A percentile compares a stretch with the other conserved stretches of the same genome.
These are phyloP conservation scores for Monilinia vaccinii-corymbosi DNA, from an alignment of 2,329 filamentous ascomycete genomes.

Conservation along the genomic window DNA sequence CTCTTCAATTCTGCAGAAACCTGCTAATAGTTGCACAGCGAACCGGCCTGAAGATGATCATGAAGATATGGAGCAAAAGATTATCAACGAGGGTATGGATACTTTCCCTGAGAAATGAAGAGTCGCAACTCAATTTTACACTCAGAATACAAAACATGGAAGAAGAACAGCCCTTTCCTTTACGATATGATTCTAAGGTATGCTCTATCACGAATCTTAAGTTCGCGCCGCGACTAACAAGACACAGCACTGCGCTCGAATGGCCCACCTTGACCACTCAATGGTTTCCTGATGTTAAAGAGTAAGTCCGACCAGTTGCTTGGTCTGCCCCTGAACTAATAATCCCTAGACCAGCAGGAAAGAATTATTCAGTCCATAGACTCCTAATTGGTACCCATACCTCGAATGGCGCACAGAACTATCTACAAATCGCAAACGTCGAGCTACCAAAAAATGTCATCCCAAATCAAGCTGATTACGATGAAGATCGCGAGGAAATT, in stretches of 20 bases:
- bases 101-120: not conserved
- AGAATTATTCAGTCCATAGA: conserved; percentile 80
- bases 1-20: not conserved
- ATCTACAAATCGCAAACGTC: conserved; percentile 88
- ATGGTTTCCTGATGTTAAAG: conserved; percentile 94
- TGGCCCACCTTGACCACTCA: conserved; percentile 97
- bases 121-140: conserved; percentile 6
- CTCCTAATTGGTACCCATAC: conserved; percentile 93
- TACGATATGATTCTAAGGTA: conserved; percentile 94
- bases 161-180: conserved; percentile 97
- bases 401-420: conserved; percentile 75
- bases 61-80: conserved; percentile 66
- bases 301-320: conserved; percentile 35
- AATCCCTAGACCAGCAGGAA: conserved; percentile 56
- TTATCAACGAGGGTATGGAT: conserved; percentile 80
- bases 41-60: conserved; percentile 53
- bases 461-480: conserved; percentile 75
- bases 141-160: conserved; percentile 98
- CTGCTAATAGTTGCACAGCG: conserved; percentile 34
- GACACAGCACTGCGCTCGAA: conserved; percentile 70
- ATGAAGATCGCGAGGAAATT: conserved; percentile 86
- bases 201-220: conserved; percentile 6
- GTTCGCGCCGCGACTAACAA: conserved; percentile 13
- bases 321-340: not conserved
- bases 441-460: conserved; percentile 74